Percentiles rank a stretch among this genome's conserved stretches.
These are phyloP conservation scores for Pholiota microspora DNA, from an alignment of 768 basidiomycete genomes.

Conservation along the genomic window DNA sequence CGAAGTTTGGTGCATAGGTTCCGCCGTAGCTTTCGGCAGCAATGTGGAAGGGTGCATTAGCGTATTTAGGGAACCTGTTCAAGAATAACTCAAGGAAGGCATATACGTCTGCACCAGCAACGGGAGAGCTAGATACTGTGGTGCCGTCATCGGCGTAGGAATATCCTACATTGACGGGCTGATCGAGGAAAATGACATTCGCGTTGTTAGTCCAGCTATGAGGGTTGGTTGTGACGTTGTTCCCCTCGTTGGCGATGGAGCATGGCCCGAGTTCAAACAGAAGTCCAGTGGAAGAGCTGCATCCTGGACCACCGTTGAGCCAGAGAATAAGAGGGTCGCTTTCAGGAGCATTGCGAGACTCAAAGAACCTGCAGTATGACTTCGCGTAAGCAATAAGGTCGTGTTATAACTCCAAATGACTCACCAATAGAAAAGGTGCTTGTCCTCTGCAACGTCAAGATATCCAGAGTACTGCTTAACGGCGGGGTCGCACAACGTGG, in stretches of 20 bases:
- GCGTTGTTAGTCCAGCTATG: slow-evolving; percentile 84
- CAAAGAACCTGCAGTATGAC: slow-evolving; percentile 70
- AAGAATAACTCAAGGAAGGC: slow-evolving; percentile 83
- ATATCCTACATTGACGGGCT: slow-evolving; percentile 89
- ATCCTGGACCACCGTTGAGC: slow-evolving; percentile 82
- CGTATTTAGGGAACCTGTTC: slow-evolving; percentile 71
- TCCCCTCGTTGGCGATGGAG: slow-evolving; percentile 63
- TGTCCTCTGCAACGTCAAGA: slow-evolving; percentile 74
- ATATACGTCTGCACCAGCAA: slow-evolving; percentile 88
- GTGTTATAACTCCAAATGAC: slow-evolving; percentile 13
- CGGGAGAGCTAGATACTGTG: slow-evolving; percentile 75
- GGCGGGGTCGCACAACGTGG: slow-evolving; percentile 73
- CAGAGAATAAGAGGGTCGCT: slow-evolving; percentile 85
- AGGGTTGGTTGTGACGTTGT: slow-evolving; percentile 69
- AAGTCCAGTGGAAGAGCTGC: slow-evolving; percentile 78
- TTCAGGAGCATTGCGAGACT: slow-evolving; percentile 70
- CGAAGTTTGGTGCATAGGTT: slow-evolving; percentile 84
- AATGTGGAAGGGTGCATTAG: slow-evolving; percentile 68
- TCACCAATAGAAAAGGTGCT: slow-evolving; percentile 88
- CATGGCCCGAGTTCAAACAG: slow-evolving; percentile 95
- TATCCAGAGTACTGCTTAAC: slow-evolving; percentile 85
- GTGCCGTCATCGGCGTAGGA: slow-evolving; percentile 80
- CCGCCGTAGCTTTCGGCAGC: slow-evolving; percentile 82
- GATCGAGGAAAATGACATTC: slow-evolving; percentile 75
- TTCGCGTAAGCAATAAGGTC: not conserved